Conservation (phyloP, 2,329 filamentous ascomycete species). For the Cladophialophora immunda region DNA sequence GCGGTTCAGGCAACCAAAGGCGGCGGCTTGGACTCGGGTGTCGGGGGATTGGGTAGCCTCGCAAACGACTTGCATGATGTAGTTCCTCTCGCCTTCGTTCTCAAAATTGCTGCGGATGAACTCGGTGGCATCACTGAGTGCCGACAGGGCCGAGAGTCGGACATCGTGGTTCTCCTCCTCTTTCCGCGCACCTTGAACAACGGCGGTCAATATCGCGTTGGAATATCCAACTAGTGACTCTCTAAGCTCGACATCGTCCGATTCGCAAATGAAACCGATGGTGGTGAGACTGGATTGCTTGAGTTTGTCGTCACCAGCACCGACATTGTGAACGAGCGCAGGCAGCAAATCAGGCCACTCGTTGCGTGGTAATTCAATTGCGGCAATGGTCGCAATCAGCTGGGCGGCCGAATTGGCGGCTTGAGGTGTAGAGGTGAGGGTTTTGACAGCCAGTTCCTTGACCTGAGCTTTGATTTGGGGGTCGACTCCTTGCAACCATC, state of each 20-base stretch:
- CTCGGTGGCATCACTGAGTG: constrained; percentile 94
- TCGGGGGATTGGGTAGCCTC: constrained; percentile 96
- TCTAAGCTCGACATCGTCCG: constrained; percentile 85
- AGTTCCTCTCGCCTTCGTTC: constrained; percentile 98
- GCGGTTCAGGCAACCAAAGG: constrained; percentile 96
- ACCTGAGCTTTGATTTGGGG: constrained; percentile 83
- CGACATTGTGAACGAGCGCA: constrained; percentile 89
- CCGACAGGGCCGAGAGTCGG: constrained; percentile 89
- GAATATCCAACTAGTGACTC: constrained; percentile 84
- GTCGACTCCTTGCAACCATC: constrained; percentile 89
- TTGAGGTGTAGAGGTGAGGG: constrained; percentile 81
- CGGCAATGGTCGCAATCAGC: constrained; percentile 92
- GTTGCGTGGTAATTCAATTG: constrained; percentile 90
- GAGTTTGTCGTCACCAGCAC: constrained; percentile 81
- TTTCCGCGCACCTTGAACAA: constrained; percentile 96
- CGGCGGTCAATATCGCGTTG: constrained; percentile 96
- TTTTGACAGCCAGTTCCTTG: constrained; percentile 90
- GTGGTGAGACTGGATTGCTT: constrained; percentile 94
- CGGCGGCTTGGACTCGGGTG: constrained; percentile 89
- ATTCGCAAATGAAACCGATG: constrained; percentile 99
- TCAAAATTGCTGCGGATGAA: constrained; percentile 99
- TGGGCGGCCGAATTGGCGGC: constrained; percentile 91
- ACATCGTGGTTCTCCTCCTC: constrained; percentile 94
- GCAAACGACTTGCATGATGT: constrained; percentile 99
- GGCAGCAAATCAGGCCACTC: constrained; percentile 95